Percentiles rank a stretch among this genome's conserved stretches.
Evolutionary conservation across 2,329 filamentous ascomycete species (phyloP).

Genomic region (Raffaelea ambrosiae): DNA sequence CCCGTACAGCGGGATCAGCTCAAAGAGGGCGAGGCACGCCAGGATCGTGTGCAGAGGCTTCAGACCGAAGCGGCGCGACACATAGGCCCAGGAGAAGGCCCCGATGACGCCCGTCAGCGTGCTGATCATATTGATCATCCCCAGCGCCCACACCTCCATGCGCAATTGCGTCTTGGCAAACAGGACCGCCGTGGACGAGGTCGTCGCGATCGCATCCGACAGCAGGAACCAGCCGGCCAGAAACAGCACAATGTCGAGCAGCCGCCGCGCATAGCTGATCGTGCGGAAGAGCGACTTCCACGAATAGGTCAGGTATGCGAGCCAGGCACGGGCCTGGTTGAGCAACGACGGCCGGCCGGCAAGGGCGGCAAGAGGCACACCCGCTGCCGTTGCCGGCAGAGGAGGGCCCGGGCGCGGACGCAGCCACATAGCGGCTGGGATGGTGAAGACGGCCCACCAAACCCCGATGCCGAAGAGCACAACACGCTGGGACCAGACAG

Average conservation of each 20-base stretch:
- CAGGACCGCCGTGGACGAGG: slow-evolving; percentile 86
- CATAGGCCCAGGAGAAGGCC: slow-evolving; percentile 79
- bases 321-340: neutral
- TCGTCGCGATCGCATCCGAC: slow-evolving; percentile 89
- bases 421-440: slow-evolving; percentile 82
- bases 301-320: slow-evolving; percentile 65
- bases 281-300: slow-evolving; percentile 85
- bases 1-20: slow-evolving; percentile 87
- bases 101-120: slow-evolving; percentile 78
- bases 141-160: slow-evolving; percentile 82
- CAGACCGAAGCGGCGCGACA: slow-evolving; percentile 62
- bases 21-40: slow-evolving; percentile 83
- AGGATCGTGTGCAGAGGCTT: slow-evolving; percentile 82
- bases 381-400: slow-evolving; percentile 35
- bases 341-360: slow-evolving; percentile 21
- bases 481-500: slow-evolving; percentile 76
- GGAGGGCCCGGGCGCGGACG: slow-evolving; percentile 84
- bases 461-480: slow-evolving; percentile 78
- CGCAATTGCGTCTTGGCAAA: slow-evolving; percentile 90
- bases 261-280: slow-evolving; percentile 60
- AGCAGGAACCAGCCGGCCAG: slow-evolving; percentile 89
- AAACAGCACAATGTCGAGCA: slow-evolving; percentile 69
- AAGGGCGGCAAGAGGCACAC: neutral
- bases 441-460: slow-evolving; percentile 91
- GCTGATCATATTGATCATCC: slow-evolving; percentile 87